A percentile compares a stretch with the other conserved stretches of the same genome.
Evolutionary conservation across 2,329 filamentous ascomycete genomes (phyloP).

Genomic region (Colletotrichum scovillei): DNA sequence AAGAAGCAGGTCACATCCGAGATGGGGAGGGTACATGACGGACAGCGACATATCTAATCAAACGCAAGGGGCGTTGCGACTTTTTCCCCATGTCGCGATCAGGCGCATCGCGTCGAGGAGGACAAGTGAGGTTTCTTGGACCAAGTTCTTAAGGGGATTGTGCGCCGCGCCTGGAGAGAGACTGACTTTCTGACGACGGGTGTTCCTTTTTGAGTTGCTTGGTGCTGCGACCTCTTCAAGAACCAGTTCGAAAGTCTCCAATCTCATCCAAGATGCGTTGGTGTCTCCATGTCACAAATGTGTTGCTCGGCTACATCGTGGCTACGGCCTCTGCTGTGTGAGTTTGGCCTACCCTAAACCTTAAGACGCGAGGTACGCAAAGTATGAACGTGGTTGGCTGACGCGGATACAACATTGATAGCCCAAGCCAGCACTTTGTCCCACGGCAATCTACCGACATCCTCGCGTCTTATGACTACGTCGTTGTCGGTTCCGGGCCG

Average conservation of each 20-base stretch:
- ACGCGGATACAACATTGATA: neutral
- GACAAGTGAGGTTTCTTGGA: neutral
- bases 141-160: neutral
- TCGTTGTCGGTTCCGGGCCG: constrained; percentile 68
- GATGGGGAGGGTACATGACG: constrained; percentile 3
- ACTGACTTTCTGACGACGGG: neutral
- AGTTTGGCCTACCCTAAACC: neutral
- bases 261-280: constrained; percentile 22
- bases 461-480: constrained; percentile 61
- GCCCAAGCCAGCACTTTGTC: constrained; percentile 15
- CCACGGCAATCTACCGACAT: constrained; percentile 20
- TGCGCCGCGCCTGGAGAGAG: neutral
- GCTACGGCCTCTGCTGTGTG: constrained; percentile 23
- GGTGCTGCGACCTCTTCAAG: neutral
- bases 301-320: constrained; percentile 25
- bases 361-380: neutral
- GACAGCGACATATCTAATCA: constrained; percentile 8
- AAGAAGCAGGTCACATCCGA: constrained; percentile 17
- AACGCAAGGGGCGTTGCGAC: constrained; percentile 2
- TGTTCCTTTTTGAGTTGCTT: neutral
- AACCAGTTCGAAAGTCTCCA: neutral
- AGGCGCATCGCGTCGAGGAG: neutral
- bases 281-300: constrained; percentile 2
- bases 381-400: neutral
- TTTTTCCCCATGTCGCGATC: neutral